Conservation (phyloP, 129 eudicot species). For the Pseudognaphalium luteoalbum region DNA sequence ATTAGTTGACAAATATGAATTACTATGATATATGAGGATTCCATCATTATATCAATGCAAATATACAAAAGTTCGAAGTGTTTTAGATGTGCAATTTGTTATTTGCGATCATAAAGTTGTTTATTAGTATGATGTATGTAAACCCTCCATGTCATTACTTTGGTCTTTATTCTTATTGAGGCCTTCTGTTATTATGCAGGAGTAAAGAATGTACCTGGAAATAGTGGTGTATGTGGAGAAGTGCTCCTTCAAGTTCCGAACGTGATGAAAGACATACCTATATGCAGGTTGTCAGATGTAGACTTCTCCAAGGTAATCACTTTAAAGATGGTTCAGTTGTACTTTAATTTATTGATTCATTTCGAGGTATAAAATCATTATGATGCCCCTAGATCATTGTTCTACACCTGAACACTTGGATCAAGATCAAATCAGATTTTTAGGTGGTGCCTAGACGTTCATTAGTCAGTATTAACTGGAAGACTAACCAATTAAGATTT, state of each 20-base stretch:
- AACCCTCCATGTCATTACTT: slow-evolving; percentile 5
- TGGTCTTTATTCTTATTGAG: slow-evolving; percentile 18
- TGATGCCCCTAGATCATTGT: background rate
- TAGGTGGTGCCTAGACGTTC: too few species aligned
- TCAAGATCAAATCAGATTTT: too few species aligned
- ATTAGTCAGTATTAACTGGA: too few species aligned
- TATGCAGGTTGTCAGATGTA: slow-evolving; percentile 66
- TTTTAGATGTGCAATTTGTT: background rate
- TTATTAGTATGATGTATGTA: slow-evolving; percentile 3
- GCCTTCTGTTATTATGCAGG: slow-evolving; percentile 40
- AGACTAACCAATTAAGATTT: too few species aligned
- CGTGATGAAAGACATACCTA: slow-evolving; percentile 48
- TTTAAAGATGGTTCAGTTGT: slow-evolving; percentile 9
- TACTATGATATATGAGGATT: background rate
- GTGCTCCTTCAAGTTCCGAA: slow-evolving; percentile 62
- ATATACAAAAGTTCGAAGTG: background rate
- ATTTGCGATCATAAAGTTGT: slow-evolving; percentile 9
- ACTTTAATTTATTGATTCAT: background rate
- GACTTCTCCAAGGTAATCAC: slow-evolving; percentile 68
- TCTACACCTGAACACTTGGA: background rate
- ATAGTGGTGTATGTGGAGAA: slow-evolving; percentile 32
- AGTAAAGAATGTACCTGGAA: slow-evolving; percentile 41
- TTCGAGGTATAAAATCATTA: background rate
- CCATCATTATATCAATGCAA: background rate
- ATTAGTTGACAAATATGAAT: background rate